These are phyloP conservation scores for Alternaria longipes DNA, from an alignment of 2,329 filamentous ascomycete species.

Conservation along the genomic window DNA sequence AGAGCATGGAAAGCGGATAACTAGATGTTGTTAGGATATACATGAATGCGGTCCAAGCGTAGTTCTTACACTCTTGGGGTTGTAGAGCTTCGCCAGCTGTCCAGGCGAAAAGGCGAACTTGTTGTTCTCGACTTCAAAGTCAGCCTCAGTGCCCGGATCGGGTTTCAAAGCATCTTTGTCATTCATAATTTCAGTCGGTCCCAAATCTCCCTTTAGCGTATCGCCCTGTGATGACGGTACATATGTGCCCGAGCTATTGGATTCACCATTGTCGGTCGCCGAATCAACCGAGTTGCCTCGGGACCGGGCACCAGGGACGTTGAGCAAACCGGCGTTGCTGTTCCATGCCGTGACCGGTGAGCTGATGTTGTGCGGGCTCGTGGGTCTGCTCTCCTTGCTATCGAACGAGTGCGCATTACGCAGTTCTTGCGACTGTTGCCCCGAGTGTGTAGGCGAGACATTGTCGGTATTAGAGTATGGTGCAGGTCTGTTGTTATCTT, in stretches of 20 bases:
- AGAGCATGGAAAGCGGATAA: slow-evolving; percentile 73
- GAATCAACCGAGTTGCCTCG: slow-evolving; percentile 74
- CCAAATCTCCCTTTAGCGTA: slow-evolving; percentile 52
- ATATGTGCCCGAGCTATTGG: slow-evolving; percentile 67
- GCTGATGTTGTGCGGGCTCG: slow-evolving; percentile 73
- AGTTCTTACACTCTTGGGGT: slow-evolving; percentile 74
- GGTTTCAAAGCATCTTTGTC: slow-evolving; percentile 76
- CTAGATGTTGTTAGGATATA: slow-evolving; percentile 2
- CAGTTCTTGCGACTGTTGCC: slow-evolving; percentile 56
- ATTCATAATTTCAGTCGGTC: slow-evolving; percentile 65
- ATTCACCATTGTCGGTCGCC: slow-evolving; percentile 63
- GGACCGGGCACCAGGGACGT: slow-evolving; percentile 70
- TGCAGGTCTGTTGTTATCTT: slow-evolving; percentile 40
- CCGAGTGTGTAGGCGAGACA: slow-evolving; percentile 36
- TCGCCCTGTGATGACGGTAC: slow-evolving; percentile 58
- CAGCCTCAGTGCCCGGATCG: slow-evolving; percentile 72
- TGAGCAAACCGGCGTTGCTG: slow-evolving; percentile 67
- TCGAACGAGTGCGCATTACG: slow-evolving; percentile 70
- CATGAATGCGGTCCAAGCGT: not conserved
- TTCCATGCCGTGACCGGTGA: slow-evolving; percentile 66
- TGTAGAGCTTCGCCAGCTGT: slow-evolving; percentile 81
- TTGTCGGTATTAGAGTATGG: slow-evolving; percentile 35
- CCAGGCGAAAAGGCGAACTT: slow-evolving; percentile 86
- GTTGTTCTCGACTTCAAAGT: slow-evolving; percentile 77
- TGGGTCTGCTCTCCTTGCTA: slow-evolving; percentile 69